phyloP scores from a whole-genome alignment of 306 rosid species.

The Acacia crassicarpa region DNA sequence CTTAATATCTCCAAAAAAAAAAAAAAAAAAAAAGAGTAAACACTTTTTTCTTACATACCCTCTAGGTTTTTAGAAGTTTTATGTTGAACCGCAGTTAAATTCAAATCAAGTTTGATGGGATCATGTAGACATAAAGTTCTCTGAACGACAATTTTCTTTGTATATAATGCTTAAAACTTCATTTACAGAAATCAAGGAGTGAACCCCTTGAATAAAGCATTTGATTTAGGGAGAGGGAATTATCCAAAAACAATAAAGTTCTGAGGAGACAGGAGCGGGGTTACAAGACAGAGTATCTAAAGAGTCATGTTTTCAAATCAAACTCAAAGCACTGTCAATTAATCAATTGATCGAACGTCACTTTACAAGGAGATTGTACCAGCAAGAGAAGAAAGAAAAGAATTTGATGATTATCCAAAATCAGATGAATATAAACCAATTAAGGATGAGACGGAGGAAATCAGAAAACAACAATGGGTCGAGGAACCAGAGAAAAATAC shows the following conservation, averaged over 20 bases:
- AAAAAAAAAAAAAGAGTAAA: neutral
- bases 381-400: conserved; percentile 47
- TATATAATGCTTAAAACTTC: neutral
- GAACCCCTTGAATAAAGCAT: neutral
- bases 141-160: neutral
- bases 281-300: conserved; percentile 18
- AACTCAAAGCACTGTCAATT: conserved; percentile 68
- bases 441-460: conserved; percentile 48
- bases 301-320: conserved; percentile 44
- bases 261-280: neutral
- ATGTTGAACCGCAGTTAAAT: neutral
- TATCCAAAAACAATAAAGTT: neutral
- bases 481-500: conserved; percentile 73
- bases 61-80: neutral
- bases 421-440: conserved; percentile 63
- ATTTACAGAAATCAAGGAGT: neutral
- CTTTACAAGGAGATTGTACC: conserved; percentile 76
- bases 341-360: conserved; percentile 55
- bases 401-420: conserved; percentile 68
- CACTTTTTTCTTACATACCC: neutral
- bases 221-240: neutral
- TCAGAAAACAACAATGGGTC: conserved; percentile 57
- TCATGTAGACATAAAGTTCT: neutral
- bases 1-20: neutral
- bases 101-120: neutral